A percentile compares a stretch with the other conserved stretches of the same genome.
These are phyloP conservation scores for Coniochaeta pulveracea DNA, from an alignment of 2,329 filamentous ascomycete species.

Conservation along the genomic window DNA sequence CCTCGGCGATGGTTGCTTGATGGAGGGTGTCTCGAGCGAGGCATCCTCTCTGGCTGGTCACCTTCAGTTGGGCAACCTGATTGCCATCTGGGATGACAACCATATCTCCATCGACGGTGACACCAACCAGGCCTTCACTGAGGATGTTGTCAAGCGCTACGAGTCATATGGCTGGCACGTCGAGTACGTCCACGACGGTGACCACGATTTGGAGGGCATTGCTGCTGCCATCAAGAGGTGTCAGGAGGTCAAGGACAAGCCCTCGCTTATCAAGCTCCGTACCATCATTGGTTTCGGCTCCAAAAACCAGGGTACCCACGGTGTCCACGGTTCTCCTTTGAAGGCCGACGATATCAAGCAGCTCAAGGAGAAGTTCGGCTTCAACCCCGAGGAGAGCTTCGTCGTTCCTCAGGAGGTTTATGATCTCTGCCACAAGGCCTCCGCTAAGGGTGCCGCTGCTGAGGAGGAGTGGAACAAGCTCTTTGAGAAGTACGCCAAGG, in stretches of 20 bases:
- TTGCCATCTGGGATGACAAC: slow-evolving; percentile 97
- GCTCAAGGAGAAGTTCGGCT: slow-evolving; percentile 91
- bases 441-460: slow-evolving; percentile 72
- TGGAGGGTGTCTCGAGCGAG: slow-evolving; percentile 95
- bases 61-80: slow-evolving; percentile 95
- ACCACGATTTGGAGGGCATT: slow-evolving; percentile 77
- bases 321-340: slow-evolving; percentile 91
- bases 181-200: slow-evolving; percentile 73
- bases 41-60: slow-evolving; percentile 88
- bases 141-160: slow-evolving; percentile 91
- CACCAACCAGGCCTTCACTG: slow-evolving; percentile 92
- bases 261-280: slow-evolving; percentile 88
- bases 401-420: slow-evolving; percentile 91
- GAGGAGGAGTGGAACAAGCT: slow-evolving; percentile 96
- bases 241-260: slow-evolving; percentile 89
- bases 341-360: slow-evolving; percentile 90
- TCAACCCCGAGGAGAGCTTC: slow-evolving; percentile 89
- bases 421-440: slow-evolving; percentile 77
- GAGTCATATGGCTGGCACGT: slow-evolving; percentile 97
- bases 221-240: slow-evolving; percentile 79
- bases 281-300: slow-evolving; percentile 98
- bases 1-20: slow-evolving; percentile 95
- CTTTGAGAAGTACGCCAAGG: slow-evolving; percentile 71
- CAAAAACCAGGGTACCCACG: slow-evolving; percentile 81
- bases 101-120: slow-evolving; percentile 92